These are phyloP conservation scores for Pichia membranifaciens DNA, from an alignment of 805 yeast species.

Conservation along the genomic window DNA sequence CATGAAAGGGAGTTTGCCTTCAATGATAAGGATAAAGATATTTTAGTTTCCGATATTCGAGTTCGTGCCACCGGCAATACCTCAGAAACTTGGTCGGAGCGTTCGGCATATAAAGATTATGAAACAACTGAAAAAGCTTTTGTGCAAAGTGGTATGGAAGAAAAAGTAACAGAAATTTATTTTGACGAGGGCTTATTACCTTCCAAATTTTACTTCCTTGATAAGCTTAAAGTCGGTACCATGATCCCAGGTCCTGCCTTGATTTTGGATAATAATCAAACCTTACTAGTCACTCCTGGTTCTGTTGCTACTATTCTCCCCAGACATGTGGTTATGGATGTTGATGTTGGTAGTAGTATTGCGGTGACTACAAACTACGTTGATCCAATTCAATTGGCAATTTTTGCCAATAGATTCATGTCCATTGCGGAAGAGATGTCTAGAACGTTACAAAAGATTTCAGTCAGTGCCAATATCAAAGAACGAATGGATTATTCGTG, in stretches of 20 bases:
- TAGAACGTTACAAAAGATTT: constrained; percentile 66
- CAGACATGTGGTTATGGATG: neutral
- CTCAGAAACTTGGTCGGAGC: constrained; percentile 75
- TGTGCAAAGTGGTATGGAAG: constrained; percentile 80
- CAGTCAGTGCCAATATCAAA: constrained; percentile 78
- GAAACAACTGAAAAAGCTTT: constrained; percentile 77
- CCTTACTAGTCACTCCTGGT: constrained; percentile 28
- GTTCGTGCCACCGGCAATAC: constrained; percentile 62
- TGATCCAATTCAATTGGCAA: constrained; percentile 69
- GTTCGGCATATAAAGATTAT: constrained; percentile 57
- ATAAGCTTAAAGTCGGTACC: neutral
- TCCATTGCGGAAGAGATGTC: constrained; percentile 92
- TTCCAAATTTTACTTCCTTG: neutral
- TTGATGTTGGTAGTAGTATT: constrained; percentile 26
- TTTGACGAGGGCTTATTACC: constrained; percentile 22
- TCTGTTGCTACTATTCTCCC: constrained; percentile 12
- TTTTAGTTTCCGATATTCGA: constrained; percentile 66
- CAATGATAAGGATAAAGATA: constrained; percentile 37
- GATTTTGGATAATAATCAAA: constrained; percentile 49
- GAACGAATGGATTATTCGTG: constrained; percentile 81
- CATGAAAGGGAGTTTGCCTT: constrained; percentile 66
- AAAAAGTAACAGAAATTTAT: constrained; percentile 46
- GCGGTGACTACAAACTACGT: neutral
- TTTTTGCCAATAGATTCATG: constrained; percentile 81
- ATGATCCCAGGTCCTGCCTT: constrained; percentile 47